These are phyloP conservation scores for Clonostachys byssicola DNA, from an alignment of 2,329 filamentous ascomycete species.

Conservation along the genomic window DNA sequence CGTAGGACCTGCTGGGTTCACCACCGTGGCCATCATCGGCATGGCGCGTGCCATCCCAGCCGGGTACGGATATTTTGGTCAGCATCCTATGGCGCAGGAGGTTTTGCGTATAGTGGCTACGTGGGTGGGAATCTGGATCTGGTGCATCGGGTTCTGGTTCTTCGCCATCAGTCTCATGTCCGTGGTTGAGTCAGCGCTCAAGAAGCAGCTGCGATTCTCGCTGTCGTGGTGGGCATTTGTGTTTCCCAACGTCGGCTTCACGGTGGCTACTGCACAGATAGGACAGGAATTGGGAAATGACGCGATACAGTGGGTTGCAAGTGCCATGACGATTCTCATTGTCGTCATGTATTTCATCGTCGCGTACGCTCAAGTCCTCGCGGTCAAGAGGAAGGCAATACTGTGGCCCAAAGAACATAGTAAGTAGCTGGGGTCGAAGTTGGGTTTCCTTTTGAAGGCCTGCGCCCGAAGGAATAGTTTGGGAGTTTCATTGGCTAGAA, in stretches of 20 bases:
- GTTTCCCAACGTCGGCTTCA: conserved; percentile 59
- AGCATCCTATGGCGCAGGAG: conserved; percentile 2
- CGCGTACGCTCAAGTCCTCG: background rate
- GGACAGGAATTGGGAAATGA: conserved; percentile 41
- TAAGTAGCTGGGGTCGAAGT: background rate
- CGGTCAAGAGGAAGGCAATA: background rate
- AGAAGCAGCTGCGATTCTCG: conserved; percentile 42
- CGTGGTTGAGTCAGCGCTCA: conserved; percentile 9
- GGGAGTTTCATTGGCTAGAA: no score
- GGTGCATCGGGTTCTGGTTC: conserved; percentile 59
- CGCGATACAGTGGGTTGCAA: conserved; percentile 40
- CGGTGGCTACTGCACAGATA: conserved; percentile 50
- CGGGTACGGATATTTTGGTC: conserved; percentile 1
- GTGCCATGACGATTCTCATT: conserved; percentile 40
- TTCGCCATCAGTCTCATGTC: conserved; percentile 36
- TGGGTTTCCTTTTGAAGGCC: no score
- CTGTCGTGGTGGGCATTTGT: conserved; percentile 63
- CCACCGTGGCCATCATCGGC: conserved; percentile 64
- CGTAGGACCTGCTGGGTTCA: conserved; percentile 72
- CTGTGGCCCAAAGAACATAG: background rate
- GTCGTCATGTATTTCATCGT: background rate
- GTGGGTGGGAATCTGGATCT: conserved; percentile 53
- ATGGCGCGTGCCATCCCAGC: conserved; percentile 50
- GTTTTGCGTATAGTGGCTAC: conserved; percentile 35
- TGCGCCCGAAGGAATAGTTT: no score